A percentile compares a stretch with the other conserved stretches of the same genome.
phyloP scores from a whole-genome alignment of 306 rosid species.

The Comarum palustre region DNA sequence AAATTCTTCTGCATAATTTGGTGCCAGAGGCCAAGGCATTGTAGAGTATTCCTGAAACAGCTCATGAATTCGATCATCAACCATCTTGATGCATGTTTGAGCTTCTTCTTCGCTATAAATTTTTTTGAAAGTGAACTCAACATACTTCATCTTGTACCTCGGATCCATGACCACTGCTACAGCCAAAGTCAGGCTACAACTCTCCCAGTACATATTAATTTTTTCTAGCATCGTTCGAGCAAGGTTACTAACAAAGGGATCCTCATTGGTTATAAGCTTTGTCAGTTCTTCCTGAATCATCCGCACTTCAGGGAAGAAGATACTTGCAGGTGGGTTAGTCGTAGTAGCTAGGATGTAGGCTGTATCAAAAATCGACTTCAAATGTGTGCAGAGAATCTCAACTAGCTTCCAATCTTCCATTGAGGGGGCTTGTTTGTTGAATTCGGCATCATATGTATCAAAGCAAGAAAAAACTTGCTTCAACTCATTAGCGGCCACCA shows the following conservation, averaged over 20 bases:
- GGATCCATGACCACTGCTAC: constrained; percentile 92
- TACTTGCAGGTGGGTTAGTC: constrained; percentile 58
- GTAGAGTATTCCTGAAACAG: constrained; percentile 70
- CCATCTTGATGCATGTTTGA: constrained; percentile 51
- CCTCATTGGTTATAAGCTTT: constrained; percentile 50
- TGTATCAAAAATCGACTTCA: constrained; percentile 72
- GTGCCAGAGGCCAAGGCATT: constrained; percentile 72
- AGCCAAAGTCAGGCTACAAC: constrained; percentile 72
- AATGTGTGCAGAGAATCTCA: constrained; percentile 60
- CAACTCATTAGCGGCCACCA: constrained; percentile 70
- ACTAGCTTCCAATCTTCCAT: constrained; percentile 82
- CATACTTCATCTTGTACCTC: constrained; percentile 87
- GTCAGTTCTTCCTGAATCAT: constrained; percentile 62
- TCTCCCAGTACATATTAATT: constrained; percentile 75
- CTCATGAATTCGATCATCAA: constrained; percentile 81
- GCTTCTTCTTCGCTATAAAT: constrained; percentile 59
- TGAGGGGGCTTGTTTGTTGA: constrained; percentile 54
- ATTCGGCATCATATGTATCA: constrained; percentile 80
- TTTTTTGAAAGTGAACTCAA: constrained; percentile 86
- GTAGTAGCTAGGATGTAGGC: constrained; percentile 60
- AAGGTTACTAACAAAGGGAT: constrained; percentile 55
- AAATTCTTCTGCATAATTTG: constrained; percentile 70
- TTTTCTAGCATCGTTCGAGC: constrained; percentile 54
- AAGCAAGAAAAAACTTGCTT: constrained; percentile 84
- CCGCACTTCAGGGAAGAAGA: constrained; percentile 80